Conservation (phyloP, 2,329 filamentous ascomycete species). For the Aspergillus sp. region DNA sequence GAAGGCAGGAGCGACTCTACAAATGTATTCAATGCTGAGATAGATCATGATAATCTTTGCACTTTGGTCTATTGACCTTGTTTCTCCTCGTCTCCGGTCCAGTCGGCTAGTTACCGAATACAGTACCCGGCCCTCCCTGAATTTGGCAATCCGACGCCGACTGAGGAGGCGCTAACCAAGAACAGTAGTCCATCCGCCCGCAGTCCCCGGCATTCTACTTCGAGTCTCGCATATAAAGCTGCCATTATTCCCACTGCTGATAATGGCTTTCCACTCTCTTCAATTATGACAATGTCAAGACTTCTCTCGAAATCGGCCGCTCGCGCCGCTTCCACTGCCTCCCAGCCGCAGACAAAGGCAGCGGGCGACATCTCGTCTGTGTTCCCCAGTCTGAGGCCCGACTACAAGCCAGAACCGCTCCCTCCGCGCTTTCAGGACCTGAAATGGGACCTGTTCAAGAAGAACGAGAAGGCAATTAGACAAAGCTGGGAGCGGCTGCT, state of each 20-base stretch:
- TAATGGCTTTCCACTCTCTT: background rate
- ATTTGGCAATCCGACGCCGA: no score
- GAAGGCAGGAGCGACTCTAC: no score
- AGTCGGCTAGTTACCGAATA: no score
- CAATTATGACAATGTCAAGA: slow-evolving; percentile 20
- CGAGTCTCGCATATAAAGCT: slow-evolving; percentile 14
- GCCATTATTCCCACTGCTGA: background rate
- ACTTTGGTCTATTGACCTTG: no score
- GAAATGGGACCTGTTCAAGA: slow-evolving; percentile 29
- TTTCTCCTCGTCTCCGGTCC: no score
- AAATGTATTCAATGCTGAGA: no score
- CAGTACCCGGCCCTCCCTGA: no score
- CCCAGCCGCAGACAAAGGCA: slow-evolving; percentile 31
- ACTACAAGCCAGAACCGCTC: slow-evolving; percentile 33
- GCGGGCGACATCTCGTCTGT: slow-evolving; percentile 40
- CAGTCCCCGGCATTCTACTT: no score
- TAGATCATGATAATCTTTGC: no score
- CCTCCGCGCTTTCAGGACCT: slow-evolving; percentile 34
- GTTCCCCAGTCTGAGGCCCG: slow-evolving; percentile 38
- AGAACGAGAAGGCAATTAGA: slow-evolving; percentile 30
- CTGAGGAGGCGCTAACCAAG: no score
- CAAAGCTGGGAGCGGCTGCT: slow-evolving; percentile 36
- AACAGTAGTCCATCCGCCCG: no score
- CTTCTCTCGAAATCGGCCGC: slow-evolving; percentile 18
- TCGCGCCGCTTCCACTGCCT: slow-evolving; percentile 24